phyloP scores from a whole-genome alignment of 2,329 filamentous ascomycete species.

The Diplodia sapinea region DNA sequence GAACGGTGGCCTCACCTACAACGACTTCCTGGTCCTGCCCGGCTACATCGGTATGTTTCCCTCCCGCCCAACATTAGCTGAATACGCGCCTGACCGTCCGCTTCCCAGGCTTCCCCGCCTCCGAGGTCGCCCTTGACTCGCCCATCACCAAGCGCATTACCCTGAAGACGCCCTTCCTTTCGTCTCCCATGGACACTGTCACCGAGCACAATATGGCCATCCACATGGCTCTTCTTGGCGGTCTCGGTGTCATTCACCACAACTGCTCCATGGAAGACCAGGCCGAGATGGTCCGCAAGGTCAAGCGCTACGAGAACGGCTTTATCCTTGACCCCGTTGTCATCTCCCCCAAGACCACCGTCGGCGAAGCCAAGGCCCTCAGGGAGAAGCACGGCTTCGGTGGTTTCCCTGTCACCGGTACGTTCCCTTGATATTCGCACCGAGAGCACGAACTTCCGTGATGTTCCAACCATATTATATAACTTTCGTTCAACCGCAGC shows the following conservation, averaged over 20 bases:
- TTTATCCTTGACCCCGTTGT: conserved; percentile 97
- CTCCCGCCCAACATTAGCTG: background rate
- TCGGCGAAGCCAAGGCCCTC: conserved; percentile 86
- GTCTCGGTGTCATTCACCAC: conserved; percentile 95
- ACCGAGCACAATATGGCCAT: conserved; percentile 99
- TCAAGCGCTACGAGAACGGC: conserved; percentile 99
- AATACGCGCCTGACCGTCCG: conserved; percentile 33
- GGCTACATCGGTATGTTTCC: conserved; percentile 80
- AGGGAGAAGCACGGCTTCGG: conserved; percentile 99
- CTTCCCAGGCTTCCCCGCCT: conserved; percentile 79
- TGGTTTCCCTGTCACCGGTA: conserved; percentile 97
- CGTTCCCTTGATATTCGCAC: conserved; percentile 49
- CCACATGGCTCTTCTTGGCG: conserved; percentile 88
- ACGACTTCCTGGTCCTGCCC: conserved; percentile 95
- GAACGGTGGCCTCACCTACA: conserved; percentile 95
- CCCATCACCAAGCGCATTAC: conserved; percentile 94
- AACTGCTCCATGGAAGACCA: conserved; percentile 98
- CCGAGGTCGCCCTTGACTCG: conserved; percentile 84
- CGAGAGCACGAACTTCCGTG: conserved; percentile 56
- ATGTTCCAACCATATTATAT: conserved; percentile 78
- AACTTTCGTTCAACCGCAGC: conserved; percentile 99
- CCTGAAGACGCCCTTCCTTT: conserved; percentile 95
- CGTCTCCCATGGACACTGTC: conserved; percentile 99
- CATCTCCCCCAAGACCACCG: conserved; percentile 83
- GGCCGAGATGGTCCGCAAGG: conserved; percentile 98